A percentile compares a stretch with the other conserved stretches of the same genome.
phyloP scores from a whole-genome alignment of 805 yeast species.

The Dipodascus geniculatus region DNA sequence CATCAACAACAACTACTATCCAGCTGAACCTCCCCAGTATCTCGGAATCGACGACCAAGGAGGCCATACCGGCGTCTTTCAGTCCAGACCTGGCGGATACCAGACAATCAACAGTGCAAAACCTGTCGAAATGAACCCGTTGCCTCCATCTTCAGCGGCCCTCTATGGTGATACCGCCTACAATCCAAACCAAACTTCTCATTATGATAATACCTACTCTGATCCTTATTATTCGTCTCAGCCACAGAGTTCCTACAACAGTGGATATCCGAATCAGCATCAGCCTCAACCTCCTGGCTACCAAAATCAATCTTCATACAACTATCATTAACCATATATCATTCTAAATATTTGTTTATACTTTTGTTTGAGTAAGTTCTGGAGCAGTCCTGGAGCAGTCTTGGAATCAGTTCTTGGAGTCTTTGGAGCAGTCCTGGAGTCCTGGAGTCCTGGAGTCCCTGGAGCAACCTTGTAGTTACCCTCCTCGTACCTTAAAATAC shows the following conservation, averaged over 20 bases:
- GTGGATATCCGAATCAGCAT: no score
- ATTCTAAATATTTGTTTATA: no score
- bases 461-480: no score
- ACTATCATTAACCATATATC: not conserved
- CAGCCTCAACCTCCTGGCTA: no score
- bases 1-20: not conserved
- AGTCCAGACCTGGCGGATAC: not conserved
- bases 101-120: not conserved
- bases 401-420: no score
- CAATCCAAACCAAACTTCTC: not conserved
- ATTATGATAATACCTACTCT: not conserved
- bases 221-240: not conserved
- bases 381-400: no score
- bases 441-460: no score
- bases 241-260: no score
- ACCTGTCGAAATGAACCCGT: not conserved
- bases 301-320: not conserved
- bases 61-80: not conserved
- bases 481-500: no score
- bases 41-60: not conserved
- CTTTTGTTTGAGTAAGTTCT: no score
- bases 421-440: no score
- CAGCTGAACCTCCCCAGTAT: not conserved
- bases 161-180: not conserved
- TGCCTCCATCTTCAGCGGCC: not conserved